A percentile compares a stretch with the other conserved stretches of the same genome.
These are phyloP conservation scores for peach (Prunus persica) DNA, from an alignment of 306 rosid species.

Conservation along the genomic window DNA sequence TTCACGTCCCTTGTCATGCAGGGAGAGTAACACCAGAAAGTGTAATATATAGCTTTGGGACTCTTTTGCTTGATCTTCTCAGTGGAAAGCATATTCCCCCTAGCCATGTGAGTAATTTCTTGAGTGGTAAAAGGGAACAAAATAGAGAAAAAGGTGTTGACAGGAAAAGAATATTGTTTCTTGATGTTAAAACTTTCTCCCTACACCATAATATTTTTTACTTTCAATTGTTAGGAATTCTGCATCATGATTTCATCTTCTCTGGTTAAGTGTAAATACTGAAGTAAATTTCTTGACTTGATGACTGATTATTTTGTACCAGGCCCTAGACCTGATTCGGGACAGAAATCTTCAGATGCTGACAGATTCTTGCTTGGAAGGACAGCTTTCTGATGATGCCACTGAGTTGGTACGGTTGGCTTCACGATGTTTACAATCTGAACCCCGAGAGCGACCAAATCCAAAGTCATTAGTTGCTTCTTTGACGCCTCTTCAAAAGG, in stretches of 20 bases:
- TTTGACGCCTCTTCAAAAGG: conserved; percentile 72
- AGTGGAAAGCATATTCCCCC: conserved; percentile 89
- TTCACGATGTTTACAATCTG: conserved; percentile 70
- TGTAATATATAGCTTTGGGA: conserved; percentile 79
- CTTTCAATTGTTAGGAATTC: not conserved
- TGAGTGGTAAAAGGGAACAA: not conserved
- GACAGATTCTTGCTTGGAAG: conserved; percentile 82
- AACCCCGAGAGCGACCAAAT: conserved; percentile 79
- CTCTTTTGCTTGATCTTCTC: conserved; percentile 82
- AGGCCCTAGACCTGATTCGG: conserved; percentile 81
- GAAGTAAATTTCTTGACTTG: conserved; percentile 22
- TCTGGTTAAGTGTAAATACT: not conserved
- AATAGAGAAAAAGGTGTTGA: not conserved
- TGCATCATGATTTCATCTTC: conserved; percentile 4
- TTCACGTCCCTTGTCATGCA: conserved; percentile 16
- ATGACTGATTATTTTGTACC: conserved; percentile 21
- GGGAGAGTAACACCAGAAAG: conserved; percentile 89
- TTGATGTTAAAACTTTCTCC: not conserved
- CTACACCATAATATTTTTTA: not conserved
- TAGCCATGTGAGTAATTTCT: conserved; percentile 61
- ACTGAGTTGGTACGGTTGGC: conserved; percentile 74
- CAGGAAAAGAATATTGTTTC: not conserved
- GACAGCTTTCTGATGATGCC: conserved; percentile 74
- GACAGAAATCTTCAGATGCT: conserved; percentile 83
- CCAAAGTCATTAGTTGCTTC: conserved; percentile 66